Base-by-base conservation (phyloP, 352 stramenopile species). In the Pythium guiyangense region DNA sequence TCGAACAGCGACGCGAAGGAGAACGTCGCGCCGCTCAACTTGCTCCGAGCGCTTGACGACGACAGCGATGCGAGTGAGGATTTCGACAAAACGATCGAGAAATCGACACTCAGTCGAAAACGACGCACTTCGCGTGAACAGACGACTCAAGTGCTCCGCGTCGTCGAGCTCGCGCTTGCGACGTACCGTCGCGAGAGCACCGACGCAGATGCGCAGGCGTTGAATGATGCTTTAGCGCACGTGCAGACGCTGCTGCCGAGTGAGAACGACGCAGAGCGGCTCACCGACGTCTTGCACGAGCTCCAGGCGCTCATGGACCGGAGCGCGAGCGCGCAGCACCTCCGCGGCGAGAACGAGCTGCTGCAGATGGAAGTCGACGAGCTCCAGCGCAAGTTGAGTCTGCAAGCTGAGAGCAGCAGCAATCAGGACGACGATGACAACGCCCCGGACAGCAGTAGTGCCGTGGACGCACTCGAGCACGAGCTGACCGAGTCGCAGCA, bases 21-120 rank as follows among this genome's bases (percentile, higher is more conserved):
- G 49, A 89, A 87, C 49, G 40, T 77, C 37, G 44, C 74, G 43
- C 75, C 75, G 35, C 71, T 82, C 56, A 70, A 75, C 34, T 45
- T 70, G 22, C 35, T 75, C 31, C 29, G 35, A 34, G 45, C 52
- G 8, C 40, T 64, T 10, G 54, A 69, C 12, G 57, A 50, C 8
- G 39, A 18, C 15, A 35, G 40, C 4, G 55, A 57, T 20, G 22
- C 11, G 12, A 40, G 18, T 27, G 47, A 48, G 11, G 20, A 26
- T 4, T 40, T 11, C n/a, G 25, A 49, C n/a, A 49, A 17, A 2
- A 2, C 39, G 14, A 15, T 20, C 14, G 39, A 20, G n/a, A 22
- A 20, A 10, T 1, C 39, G n/a, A 6, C 31, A 52, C n/a, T 12
- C 26, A 26, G 51, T 64, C 49, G 31, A 37, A 37, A 37, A 37